Conservation (phyloP, 1,139 yeast genomes). For the Lodderomyces elongisporus region DNA sequence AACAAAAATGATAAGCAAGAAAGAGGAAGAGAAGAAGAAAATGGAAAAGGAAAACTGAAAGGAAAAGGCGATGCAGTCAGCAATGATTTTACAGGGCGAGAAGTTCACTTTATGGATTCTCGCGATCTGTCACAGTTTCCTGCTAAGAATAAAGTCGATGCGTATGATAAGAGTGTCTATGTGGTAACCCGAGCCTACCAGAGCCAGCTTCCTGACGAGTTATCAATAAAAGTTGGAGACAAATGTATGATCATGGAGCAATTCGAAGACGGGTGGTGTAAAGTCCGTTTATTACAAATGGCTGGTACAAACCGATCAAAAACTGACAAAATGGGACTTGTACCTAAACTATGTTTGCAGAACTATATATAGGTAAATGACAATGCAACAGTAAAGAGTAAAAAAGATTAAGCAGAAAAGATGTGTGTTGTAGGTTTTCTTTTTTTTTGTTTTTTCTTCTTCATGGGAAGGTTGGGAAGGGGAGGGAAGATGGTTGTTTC, state of each 20-base stretch:
- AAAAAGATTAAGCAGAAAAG: neutral
- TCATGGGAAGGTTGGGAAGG: too few species aligned
- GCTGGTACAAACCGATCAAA: too few species aligned
- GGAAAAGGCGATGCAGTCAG: neutral
- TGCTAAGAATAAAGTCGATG: neutral
- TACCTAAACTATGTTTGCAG: slow-evolving; percentile 30
- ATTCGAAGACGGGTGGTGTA: slow-evolving; percentile 42
- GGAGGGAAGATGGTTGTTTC: too few species aligned
- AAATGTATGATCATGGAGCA: slow-evolving; percentile 21
- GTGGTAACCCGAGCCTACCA: slow-evolving; percentile 25
- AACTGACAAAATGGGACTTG: slow-evolving; percentile 25
- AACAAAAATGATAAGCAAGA: too few species aligned
- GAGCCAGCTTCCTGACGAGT: slow-evolving; percentile 30
- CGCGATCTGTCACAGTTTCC: too few species aligned
- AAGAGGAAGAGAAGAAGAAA: too few species aligned
- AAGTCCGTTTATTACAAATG: slow-evolving; percentile 16
- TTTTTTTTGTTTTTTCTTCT: slow-evolving; percentile 1
- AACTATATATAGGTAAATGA: too few species aligned
- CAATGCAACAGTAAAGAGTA: too few species aligned
- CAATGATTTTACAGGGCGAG: too few species aligned
- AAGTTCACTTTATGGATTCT: too few species aligned
- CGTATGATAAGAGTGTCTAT: slow-evolving; percentile 6
- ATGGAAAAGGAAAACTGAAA: too few species aligned
- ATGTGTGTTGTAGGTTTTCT: neutral
- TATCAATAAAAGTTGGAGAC: slow-evolving; percentile 30